phyloP scores from a whole-genome alignment of 345 rosid species.

The Tarenaya hassleriana region DNA sequence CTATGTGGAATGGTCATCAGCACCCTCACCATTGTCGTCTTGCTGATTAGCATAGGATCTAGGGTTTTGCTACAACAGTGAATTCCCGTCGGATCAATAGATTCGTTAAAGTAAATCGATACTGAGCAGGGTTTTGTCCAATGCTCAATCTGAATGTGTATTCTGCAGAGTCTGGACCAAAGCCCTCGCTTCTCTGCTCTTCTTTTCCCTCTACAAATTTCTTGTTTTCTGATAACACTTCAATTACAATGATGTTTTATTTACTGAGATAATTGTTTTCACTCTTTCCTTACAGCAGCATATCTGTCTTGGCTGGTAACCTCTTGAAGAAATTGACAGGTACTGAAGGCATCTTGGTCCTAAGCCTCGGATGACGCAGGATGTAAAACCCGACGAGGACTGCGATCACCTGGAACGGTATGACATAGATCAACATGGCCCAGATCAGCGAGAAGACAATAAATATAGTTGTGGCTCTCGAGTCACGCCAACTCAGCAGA shows the following conservation, averaged over 20 bases:
- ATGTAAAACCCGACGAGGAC: constrained; percentile 59
- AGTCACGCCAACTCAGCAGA: constrained; percentile 92
- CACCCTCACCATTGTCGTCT: constrained; percentile 42
- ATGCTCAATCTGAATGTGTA: no score
- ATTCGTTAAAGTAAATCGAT: no score
- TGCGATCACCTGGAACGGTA: constrained; percentile 85
- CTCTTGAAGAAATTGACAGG: constrained; percentile 96
- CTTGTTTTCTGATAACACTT: constrained; percentile 16
- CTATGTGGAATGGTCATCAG: constrained; percentile 61
- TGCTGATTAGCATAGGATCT: constrained; percentile 42
- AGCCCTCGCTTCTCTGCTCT: neutral
- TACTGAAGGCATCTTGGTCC: constrained; percentile 78
- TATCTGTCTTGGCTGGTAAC: constrained; percentile 83
- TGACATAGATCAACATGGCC: constrained; percentile 71
- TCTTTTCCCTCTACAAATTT: constrained; percentile 23
- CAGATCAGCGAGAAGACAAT: constrained; percentile 62
- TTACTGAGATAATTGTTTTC: neutral
- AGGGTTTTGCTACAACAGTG: constrained; percentile 26
- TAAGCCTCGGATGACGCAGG: constrained; percentile 91
- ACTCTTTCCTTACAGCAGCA: constrained; percentile 45
- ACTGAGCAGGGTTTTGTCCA: no score
- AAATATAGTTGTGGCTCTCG: constrained; percentile 81
- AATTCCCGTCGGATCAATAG: neutral
- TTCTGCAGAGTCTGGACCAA: no score
- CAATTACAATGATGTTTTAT: constrained; percentile 13